Evolutionary conservation across 176 grass and related monocot genomes (phyloP).

Genomic region (Thinopyrum elongatum): DNA sequence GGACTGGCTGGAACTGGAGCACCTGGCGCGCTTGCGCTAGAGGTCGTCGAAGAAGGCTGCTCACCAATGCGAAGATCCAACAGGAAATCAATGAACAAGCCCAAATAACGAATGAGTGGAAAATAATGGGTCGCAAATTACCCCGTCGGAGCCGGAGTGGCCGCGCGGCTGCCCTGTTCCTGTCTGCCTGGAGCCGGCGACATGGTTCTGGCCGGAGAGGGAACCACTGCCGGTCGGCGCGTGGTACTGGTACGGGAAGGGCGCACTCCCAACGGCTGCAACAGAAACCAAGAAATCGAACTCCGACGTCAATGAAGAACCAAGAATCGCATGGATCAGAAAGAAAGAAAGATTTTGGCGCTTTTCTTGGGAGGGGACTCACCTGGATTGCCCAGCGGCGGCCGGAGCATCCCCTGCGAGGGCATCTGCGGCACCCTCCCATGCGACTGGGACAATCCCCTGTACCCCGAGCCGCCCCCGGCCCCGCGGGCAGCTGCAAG

Average conservation of each 20-base stretch:
- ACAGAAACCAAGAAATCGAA: neutral
- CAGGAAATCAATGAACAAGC: no score
- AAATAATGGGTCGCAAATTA: no score
- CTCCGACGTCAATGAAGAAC: neutral
- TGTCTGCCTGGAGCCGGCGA: neutral
- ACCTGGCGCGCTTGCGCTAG: neutral
- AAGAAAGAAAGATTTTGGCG: neutral
- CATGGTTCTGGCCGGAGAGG: neutral
- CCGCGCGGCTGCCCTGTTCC: neutral
- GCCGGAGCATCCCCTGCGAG: neutral
- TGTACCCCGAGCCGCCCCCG: no score
- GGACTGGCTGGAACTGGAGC: no score
- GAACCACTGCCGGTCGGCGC: neutral
- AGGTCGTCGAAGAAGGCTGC: neutral
- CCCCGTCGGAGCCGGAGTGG: no score
- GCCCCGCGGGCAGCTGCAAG: no score
- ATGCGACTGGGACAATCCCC: no score
- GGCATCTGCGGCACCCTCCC: no score
- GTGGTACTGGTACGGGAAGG: neutral
- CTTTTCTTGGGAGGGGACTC: no score
- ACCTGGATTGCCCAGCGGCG: no score
- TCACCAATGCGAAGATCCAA: no score
- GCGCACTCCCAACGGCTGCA: neutral
- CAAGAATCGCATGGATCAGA: neutral
- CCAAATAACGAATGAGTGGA: no score